These are phyloP conservation scores for Amauroascus niger DNA, from an alignment of 2,329 filamentous ascomycete species.

Conservation along the genomic window DNA sequence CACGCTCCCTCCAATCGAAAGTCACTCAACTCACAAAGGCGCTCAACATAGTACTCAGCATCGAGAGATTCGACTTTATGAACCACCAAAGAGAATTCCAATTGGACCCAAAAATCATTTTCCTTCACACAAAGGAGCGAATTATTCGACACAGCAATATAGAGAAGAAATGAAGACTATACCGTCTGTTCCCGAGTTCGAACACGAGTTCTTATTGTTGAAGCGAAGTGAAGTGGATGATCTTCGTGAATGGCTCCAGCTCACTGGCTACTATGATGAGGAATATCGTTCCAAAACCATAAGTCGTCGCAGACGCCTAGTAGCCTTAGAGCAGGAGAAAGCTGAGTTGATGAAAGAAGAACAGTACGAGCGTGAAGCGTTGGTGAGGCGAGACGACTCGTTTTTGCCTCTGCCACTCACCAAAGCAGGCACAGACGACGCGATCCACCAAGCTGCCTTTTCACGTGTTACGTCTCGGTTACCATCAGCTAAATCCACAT, in stretches of 20 bases:
- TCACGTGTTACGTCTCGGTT: not conserved
- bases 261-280: constrained; percentile 29
- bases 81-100: constrained; percentile 10
- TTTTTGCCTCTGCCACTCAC: not conserved
- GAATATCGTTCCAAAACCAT: constrained; percentile 25
- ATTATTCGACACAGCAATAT: not conserved
- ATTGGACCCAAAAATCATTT: not conserved
- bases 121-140: not conserved
- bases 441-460: not conserved
- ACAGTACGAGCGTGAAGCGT: constrained; percentile 14
- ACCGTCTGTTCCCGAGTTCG: not conserved
- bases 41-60: constrained; percentile 14
- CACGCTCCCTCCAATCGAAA: not conserved
- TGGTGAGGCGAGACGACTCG: constrained; percentile 1
- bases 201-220: constrained; percentile 16
- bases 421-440: not conserved
- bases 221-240: constrained; percentile 18
- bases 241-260: constrained; percentile 29
- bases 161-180: not conserved
- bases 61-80: constrained; percentile 17
- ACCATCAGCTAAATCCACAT: not conserved
- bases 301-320: constrained; percentile 20
- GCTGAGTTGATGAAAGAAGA: constrained; percentile 17
- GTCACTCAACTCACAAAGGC: not conserved
- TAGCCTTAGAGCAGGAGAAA: constrained; percentile 27